A percentile compares a stretch with the other conserved stretches of the same genome.
phyloP scores from a whole-genome alignment of 2,329 filamentous ascomycete species.

The Penicillium sp. region DNA sequence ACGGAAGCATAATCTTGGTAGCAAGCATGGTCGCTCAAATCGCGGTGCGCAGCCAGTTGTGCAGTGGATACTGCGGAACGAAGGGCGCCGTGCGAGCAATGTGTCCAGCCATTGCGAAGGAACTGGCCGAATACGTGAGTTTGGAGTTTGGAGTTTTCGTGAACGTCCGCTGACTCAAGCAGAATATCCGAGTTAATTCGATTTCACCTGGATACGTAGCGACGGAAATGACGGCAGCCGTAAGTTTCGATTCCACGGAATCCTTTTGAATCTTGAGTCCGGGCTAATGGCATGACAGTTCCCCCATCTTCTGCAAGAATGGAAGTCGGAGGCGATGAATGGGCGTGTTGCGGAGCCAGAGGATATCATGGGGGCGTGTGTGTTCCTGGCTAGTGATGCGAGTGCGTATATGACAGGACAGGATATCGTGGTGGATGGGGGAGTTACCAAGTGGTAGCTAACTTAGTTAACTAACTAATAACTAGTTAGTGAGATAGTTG shows the following conservation, averaged over 20 bases:
- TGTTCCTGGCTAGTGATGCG: slow-evolving; percentile 48
- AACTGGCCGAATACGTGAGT: slow-evolving; percentile 37
- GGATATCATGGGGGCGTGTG: slow-evolving; percentile 48
- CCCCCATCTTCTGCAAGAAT: slow-evolving; percentile 45
- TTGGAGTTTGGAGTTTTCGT: too few relatives aligned
- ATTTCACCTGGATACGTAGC: slow-evolving; percentile 40
- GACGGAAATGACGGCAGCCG: slow-evolving; percentile 33
- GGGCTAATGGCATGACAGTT: slow-evolving; percentile 32
- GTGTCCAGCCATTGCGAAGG: slow-evolving; percentile 46
- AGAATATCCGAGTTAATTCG: slow-evolving; percentile 42
- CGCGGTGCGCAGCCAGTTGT: slow-evolving; percentile 47
- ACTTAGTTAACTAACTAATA: too few relatives aligned
- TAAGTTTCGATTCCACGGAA: slow-evolving; percentile 12
- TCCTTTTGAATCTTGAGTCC: not conserved
- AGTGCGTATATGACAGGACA: slow-evolving; percentile 45
- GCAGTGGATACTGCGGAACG: slow-evolving; percentile 46
- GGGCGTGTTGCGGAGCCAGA: slow-evolving; percentile 46
- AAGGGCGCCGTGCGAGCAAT: slow-evolving; percentile 48
- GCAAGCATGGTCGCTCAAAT: slow-evolving; percentile 52
- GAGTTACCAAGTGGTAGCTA: slow-evolving; percentile 38
- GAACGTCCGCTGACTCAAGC: not conserved
- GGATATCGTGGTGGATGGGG: slow-evolving; percentile 47
- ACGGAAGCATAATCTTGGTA: slow-evolving; percentile 51
- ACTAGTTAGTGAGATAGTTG: not conserved
- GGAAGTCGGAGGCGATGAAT: slow-evolving; percentile 50